Conservation (phyloP, 805 yeast species). For the Kregervanrija pseudodelftensis region DNA sequence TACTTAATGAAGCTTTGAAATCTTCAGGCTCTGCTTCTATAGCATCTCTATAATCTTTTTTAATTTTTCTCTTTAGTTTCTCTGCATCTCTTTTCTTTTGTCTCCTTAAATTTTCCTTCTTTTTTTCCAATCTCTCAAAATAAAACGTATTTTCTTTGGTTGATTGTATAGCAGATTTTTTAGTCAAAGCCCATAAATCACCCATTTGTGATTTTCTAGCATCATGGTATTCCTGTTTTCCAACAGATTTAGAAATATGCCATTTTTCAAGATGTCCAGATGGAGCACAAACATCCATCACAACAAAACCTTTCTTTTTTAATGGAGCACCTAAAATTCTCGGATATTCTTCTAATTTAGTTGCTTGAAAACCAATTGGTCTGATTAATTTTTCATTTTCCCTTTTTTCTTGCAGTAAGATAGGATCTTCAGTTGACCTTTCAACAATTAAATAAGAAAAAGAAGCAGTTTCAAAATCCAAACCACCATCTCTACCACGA, state of each 20-base stretch:
- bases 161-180: constrained; percentile 41
- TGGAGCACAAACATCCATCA: constrained; percentile 70
- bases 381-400: constrained; percentile 11
- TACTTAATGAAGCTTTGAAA: constrained; percentile 15
- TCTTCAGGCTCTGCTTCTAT: constrained; percentile 17
- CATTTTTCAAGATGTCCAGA: constrained; percentile 79
- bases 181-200: constrained; percentile 78
- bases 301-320: constrained; percentile 77
- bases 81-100: constrained; percentile 21
- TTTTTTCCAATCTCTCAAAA: constrained; percentile 28
- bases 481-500: constrained; percentile 71
- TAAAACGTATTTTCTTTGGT: constrained; percentile 27
- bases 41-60: constrained; percentile 19
- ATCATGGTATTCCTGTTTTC: constrained; percentile 75
- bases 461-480: constrained; percentile 61
- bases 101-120: constrained; percentile 23
- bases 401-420: constrained; percentile 12
- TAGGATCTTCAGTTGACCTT: constrained; percentile 41
- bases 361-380: constrained; percentile 22
- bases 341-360: constrained; percentile 47
- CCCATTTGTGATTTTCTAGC: constrained; percentile 82
- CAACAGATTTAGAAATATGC: constrained; percentile 75
- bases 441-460: constrained; percentile 70
- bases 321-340: constrained; percentile 65
- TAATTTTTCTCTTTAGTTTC: constrained; percentile 18